Evolutionary conservation across 1,284 basidiomycete species (phyloP), one percentile per base, ranked within the genome.

Genomic region (Kalmanozyma brasiliensis): DNA sequence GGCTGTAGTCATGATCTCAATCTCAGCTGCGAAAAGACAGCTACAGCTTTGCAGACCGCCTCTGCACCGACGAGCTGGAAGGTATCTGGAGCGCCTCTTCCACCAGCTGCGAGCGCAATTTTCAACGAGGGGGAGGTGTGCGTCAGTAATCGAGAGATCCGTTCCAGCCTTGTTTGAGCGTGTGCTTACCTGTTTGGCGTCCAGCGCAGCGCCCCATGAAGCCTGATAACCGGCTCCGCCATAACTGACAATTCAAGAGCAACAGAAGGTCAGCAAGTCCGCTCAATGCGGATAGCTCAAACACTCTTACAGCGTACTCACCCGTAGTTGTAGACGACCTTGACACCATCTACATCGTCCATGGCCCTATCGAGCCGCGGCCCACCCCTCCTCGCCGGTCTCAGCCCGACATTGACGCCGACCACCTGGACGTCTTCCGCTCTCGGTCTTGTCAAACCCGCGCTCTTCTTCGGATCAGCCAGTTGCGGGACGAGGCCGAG

Each of bases 221-320:
- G 64, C 61, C 49, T 78, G 76, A n/a, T 78, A 78, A 0, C 76
- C 76, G 2, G 52, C 51, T 8, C 74, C 74, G 23, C 74, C 74
- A 34, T 61, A 69, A 1, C 63, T 65, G 41, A 49, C 11, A n/a
- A 17, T 26, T 24, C 17, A 0, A 20, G 17, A 26, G 17, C 9
- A 24, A 32, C 10, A n/a, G 20, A 48, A 38, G 8, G n/a, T 44
- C 26, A 38, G 44, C 32, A 26, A 35, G n/a, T 5, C 13, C n/a
- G 19, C 14, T 16, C 6, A 29, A 6, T 29, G 26, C 6, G 26
- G 7, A 16, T 22, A n/a, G 16, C 19, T 20, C 19, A 3, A 5
- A 9, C 19, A 16, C 35, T 13, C 24, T 33, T 17, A 4, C 24
- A 20, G 11, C 22, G 8, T 7, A 45, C 56, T 52, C 16, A 53